Evolutionary conservation across 805 yeast genomes (phyloP), one percentile per base, ranked within the genome.

Genomic region (Suhomyces sp.): DNA sequence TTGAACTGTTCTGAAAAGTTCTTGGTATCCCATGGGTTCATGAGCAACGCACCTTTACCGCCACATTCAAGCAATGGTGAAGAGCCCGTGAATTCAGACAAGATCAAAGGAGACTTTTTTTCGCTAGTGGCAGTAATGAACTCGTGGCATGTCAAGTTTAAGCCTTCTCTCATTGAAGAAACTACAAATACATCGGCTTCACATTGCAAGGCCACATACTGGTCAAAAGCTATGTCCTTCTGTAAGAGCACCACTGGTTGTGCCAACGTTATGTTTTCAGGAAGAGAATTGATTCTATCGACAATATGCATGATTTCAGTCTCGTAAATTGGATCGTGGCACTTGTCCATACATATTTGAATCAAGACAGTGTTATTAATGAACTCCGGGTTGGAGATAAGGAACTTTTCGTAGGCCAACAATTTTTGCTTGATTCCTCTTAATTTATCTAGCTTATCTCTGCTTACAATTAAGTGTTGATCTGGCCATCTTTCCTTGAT

Each of bases 71-170:
- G 74, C 5, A 93, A 83, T 5, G 87, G 79, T 0, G 98, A 96
- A 9, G 97, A 88, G 1, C 99, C 99, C 1, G 97, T 91, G 62
- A 94, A 94, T 68, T 94, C 99, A 38, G 96, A 88, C 51, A 94
- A 70, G 46, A 94, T 80, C 56, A 93, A 77, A 1, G 97, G 97
- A 0, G 97, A 87, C 58, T 87, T 85, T 54, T 82, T 82, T 42
- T 81, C 83, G 22, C 76, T 71, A 1, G 94, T 82, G 24, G 96
- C 88, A 51, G 86, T 86, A 42, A 91, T 81, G 66, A 87, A 94
- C 67, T 94, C 99, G 65, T 94, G 99, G 60, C 97, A 93, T 0
- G 98, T 92, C 64, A 94, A 77, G 62, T 94, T 94, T 91, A 94
- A 88, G 24, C 99, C 99, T 69, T 94, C 99, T 65, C 99, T 85